These are phyloP conservation scores for Wickerhamiella kazuoi DNA, from an alignment of 805 yeast species.

Conservation along the genomic window DNA sequence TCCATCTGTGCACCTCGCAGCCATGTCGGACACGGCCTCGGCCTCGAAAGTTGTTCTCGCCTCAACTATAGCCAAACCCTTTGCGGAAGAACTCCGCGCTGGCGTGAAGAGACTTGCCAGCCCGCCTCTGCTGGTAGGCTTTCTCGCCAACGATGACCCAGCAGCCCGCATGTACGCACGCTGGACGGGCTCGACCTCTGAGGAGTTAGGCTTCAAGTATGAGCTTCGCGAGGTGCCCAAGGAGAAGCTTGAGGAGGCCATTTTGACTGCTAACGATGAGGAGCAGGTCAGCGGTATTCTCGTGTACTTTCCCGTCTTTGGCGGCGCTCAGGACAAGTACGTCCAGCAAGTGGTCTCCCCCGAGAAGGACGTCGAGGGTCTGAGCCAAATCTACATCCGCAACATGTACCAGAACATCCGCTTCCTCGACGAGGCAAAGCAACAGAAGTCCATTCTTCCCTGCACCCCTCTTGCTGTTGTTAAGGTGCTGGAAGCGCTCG, in stretches of 20 bases:
- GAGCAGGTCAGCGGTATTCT: slow-evolving; percentile 72
- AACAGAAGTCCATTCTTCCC: slow-evolving; percentile 73
- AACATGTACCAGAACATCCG: slow-evolving; percentile 89
- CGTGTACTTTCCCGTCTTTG: slow-evolving; percentile 95
- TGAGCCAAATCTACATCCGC: slow-evolving; percentile 77
- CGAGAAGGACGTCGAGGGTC: slow-evolving; percentile 91
- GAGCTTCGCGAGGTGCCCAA: slow-evolving; percentile 58
- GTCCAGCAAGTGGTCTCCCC: slow-evolving; percentile 82
- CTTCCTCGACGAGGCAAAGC: slow-evolving; percentile 48
- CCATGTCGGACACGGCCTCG: neutral
- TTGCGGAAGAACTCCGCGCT: slow-evolving; percentile 47
- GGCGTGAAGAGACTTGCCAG: slow-evolving; percentile 36
- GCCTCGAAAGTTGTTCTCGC: slow-evolving; percentile 52
- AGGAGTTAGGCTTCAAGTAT: slow-evolving; percentile 68
- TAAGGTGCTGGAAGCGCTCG: slow-evolving; percentile 76
- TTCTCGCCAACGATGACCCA: slow-evolving; percentile 83
- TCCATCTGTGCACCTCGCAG: neutral
- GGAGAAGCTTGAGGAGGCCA: slow-evolving; percentile 69
- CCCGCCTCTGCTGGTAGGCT: slow-evolving; percentile 71
- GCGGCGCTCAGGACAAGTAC: slow-evolving; percentile 87
- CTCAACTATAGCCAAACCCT: slow-evolving; percentile 69
- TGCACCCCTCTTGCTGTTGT: slow-evolving; percentile 94
- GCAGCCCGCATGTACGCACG: slow-evolving; percentile 90
- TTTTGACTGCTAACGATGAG: slow-evolving; percentile 68
- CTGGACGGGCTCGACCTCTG: slow-evolving; percentile 88